Percentiles rank a stretch among this genome's conserved stretches.
phyloP scores from a whole-genome alignment of 176 grass and related monocot genomes.

The Eremochloa ophiuroides region DNA sequence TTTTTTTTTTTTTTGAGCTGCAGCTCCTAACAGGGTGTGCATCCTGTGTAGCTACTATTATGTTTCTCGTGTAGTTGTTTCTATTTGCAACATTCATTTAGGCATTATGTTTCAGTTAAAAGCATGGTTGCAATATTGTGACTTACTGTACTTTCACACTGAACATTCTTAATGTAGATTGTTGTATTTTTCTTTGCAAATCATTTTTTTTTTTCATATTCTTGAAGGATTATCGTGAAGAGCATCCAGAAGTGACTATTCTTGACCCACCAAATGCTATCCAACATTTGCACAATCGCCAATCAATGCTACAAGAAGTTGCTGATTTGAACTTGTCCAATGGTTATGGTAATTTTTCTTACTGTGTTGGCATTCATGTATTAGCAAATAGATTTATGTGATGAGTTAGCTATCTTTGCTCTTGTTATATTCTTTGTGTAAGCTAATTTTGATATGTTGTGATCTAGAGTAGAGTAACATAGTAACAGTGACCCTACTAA shows the following conservation, averaged over 20 bases:
- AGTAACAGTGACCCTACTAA: neutral
- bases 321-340: conserved; percentile 72
- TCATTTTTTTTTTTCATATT: neutral
- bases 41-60: neutral
- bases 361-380: neutral
- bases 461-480: neutral
- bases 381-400: neutral
- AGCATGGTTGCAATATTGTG: neutral
- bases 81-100: neutral
- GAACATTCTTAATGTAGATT: neutral
- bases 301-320: conserved; percentile 89
- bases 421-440: neutral
- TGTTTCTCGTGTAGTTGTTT: neutral
- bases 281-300: conserved; percentile 63
- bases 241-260: conserved; percentile 80
- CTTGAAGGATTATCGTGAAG: conserved; percentile 62
- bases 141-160: neutral
- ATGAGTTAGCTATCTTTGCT: neutral
- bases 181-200: neutral
- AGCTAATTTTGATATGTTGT: neutral
- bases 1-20: no score
- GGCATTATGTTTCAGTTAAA: neutral
- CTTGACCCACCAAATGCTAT: conserved; percentile 84
- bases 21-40: neutral
- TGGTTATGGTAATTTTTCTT: conserved; percentile 49